Base-by-base conservation (phyloP, 768 basidiomycete species). In the Serendipita vermifera region DNA sequence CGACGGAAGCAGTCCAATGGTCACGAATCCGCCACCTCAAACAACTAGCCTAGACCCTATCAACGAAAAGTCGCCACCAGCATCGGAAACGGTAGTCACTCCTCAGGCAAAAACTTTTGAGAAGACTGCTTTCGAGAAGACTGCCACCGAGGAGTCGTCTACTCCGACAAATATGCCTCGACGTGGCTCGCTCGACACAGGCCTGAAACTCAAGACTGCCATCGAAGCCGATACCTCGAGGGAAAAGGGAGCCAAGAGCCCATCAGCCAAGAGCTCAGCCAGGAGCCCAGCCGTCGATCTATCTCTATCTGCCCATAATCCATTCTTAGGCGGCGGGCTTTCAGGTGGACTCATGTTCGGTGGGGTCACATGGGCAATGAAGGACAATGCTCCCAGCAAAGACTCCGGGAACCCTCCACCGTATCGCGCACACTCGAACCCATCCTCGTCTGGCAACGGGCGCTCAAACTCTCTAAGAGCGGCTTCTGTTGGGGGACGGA, bases 361-460 rank as follows among this genome's bases (percentile, higher is more conserved):
- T 26, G 46, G 46, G 5, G 46, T 51, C n/a, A 31, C 24, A 9
- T 51, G 26, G n/a, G 46, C 46, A n/a, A 31, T 51, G 24, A 51
- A 51, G 27, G 46, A 51, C 27, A 51, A 13, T n/a, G n/a, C n/a
- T n/a, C n/a, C n/a, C n/a, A n/a, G n/a, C n/a, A n/a, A n/a, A n/a
- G n/a, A n/a, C n/a, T n/a, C n/a, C n/a, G n/a, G n/a, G 22, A 31
- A 51, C 27, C 46, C 46, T 7, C 46, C 46, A 5, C 46, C 46
- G n/a, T 51, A 51, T 51, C 46, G 46, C 17, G 27, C 32, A n/a
- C 46, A 51, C 32, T 51, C 46, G 9, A n/a, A n/a, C n/a, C 46
- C 46, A 27, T 31, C 46, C 9, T 51, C 46, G 7, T 51, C 46
- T 51, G 46, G 46, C 26, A 51, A 15, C 22, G 46, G 46, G 22